Evolutionary conservation across 345 rosid genomes (phyloP).

Genomic region (Erysimum cheiranthoides): DNA sequence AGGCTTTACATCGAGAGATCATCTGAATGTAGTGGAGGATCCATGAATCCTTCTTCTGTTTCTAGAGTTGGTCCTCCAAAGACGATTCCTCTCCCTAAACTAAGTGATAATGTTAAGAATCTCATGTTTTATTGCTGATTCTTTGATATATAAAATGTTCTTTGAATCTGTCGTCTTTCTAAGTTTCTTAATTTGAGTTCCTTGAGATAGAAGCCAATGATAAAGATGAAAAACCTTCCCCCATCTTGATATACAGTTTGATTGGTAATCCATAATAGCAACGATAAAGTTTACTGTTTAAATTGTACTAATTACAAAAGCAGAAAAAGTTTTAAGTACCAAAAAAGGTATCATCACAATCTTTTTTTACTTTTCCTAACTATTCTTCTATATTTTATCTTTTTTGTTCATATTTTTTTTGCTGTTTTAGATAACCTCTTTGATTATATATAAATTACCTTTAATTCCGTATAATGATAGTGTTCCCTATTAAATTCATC

Average conservation of each 20-base stretch:
- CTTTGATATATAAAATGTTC: background rate
- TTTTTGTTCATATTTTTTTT: too few relatives aligned
- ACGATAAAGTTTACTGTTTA: too few relatives aligned
- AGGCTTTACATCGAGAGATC: slow-evolving; percentile 88
- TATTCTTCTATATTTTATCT: too few relatives aligned
- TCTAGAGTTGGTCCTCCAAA: slow-evolving; percentile 79
- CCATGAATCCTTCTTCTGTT: slow-evolving; percentile 51
- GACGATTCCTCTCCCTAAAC: slow-evolving; percentile 76
- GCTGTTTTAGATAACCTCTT: too few relatives aligned
- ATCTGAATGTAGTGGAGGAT: slow-evolving; percentile 50
- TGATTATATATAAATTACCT: background rate
- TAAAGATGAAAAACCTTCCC: background rate
- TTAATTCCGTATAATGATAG: background rate
- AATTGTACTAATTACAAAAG: too few relatives aligned
- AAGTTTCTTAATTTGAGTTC: background rate
- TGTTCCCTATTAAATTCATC: slow-evolving; percentile 6
- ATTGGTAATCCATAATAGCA: too few relatives aligned
- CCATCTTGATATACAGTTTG: background rate
- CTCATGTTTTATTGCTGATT: slow-evolving; percentile 94
- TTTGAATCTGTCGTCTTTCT: background rate
- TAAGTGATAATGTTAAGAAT: slow-evolving; percentile 83
- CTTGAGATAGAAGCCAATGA: slow-evolving; percentile 6
- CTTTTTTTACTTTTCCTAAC: too few relatives aligned
- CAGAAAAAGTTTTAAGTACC: too few relatives aligned
- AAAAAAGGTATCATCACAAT: too few relatives aligned